phyloP scores from a whole-genome alignment of 441 rosid genomes.

The Euphorbia schlechtendalii region DNA sequence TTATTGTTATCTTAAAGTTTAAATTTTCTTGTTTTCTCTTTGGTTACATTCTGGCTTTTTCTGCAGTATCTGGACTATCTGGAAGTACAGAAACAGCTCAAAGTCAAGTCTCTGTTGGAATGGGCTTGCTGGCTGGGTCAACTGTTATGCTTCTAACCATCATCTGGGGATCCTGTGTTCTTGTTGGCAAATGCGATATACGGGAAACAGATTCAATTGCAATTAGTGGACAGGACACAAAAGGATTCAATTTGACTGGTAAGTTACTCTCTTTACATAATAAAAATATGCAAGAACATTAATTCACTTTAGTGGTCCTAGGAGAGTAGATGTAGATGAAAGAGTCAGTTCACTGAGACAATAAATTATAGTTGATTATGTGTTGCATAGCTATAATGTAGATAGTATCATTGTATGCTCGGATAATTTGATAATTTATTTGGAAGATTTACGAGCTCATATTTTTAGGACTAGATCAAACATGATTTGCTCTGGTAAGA shows the following conservation, averaged over 20 bases:
- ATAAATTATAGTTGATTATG: neutral
- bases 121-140: conserved; percentile 92
- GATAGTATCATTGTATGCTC: neutral
- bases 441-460: neutral
- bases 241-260: conserved; percentile 61
- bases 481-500: neutral
- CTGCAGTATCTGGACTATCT: conserved; percentile 54
- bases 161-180: conserved; percentile 80
- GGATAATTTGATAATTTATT: neutral
- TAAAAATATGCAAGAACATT: neutral
- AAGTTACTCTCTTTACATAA: neutral
- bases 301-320: neutral
- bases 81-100: conserved; percentile 69
- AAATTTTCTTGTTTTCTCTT: neutral
- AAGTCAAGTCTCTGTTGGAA: conserved; percentile 83
- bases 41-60: neutral
- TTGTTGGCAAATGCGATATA: conserved; percentile 79
- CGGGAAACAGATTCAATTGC: conserved; percentile 36
- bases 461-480: neutral
- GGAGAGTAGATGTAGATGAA: neutral
- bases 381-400: neutral
- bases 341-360: neutral
- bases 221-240: conserved; percentile 41
- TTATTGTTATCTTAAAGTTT: neutral
- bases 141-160: conserved; percentile 87